Evolutionary conservation across 2,329 filamentous ascomycete genomes (phyloP), one percentile per base, ranked within the genome.

Genomic region (Diaporthe sp.): DNA sequence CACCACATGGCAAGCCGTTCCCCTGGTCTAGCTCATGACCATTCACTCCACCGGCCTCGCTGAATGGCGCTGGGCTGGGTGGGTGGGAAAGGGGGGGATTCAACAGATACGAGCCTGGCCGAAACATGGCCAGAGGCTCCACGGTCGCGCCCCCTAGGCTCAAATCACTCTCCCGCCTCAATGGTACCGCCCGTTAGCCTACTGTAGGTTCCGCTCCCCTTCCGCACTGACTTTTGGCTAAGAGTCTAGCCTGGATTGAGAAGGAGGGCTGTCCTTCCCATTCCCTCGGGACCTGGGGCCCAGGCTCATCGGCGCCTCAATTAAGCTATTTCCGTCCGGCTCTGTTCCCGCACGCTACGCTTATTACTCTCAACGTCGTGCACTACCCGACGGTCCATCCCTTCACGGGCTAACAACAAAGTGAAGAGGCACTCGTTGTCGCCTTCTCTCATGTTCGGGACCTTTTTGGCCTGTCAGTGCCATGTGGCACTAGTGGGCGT

Each of bases 121-220:
- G 39, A 39, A 60, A 51, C 44, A 28, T 28, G 61, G 15, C 57
- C 44, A 53, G 71, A 72, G 55, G 71, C 71, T 63, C 53, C 47
- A 10, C 22, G 57, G 31, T 5, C 58, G n/a, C 47, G 47, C 34
- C 60, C 49, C 34, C 31, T 60, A n/a, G 55, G 42, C 42, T 63
- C 71, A 34, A 49, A 57, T 55, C 28, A 39, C 13, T 72, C 58
- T 73, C 58, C 71, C 71, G 58, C 71, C 71, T 55, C 47, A 63
- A 65, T 73, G 71, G 71, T 65, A 65, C 71, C 58, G 58, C 12
- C 71, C 71, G 71, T 73, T 73, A 63, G 47, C 65, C 65, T 70
- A 39, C 49, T 42, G 65, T 42, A 55, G 10, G 31, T 65, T 73
- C 71, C 71, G 71, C 71, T 53, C 47, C 51, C 58, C n/a, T 55